Evolutionary conservation across 495 filamentous ascomycete genomes (phyloP).

Genomic region (Thermothielavioides terrestris): DNA sequence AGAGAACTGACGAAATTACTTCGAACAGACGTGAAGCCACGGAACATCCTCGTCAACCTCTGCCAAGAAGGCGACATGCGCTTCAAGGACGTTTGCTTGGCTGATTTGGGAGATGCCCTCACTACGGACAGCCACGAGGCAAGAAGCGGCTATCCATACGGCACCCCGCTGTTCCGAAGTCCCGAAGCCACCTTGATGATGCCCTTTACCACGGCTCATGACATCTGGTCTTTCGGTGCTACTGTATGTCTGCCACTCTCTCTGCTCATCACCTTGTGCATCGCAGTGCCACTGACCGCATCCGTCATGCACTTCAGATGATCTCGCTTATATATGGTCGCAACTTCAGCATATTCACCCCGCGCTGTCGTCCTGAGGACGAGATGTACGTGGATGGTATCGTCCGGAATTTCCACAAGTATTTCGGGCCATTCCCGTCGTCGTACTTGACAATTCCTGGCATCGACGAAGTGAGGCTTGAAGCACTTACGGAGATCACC

Average conservation of each 20-base stretch:
- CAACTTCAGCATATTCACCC: background rate
- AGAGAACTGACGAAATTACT: background rate
- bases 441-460: background rate
- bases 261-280: background rate
- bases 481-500: background rate
- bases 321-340: background rate
- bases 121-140: background rate
- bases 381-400: background rate
- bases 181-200: constrained; percentile 1
- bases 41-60: background rate
- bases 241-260: background rate
- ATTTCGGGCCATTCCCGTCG: background rate
- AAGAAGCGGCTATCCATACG: background rate
- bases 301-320: background rate
- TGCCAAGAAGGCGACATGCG: background rate
- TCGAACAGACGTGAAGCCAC: background rate
- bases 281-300: background rate
- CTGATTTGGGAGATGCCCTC: background rate
- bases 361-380: background rate
- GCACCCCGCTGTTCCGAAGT: background rate
- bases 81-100: background rate
- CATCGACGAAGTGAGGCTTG: background rate
- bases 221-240: background rate
- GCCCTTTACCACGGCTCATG: background rate
- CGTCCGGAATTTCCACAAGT: background rate